Evolutionary conservation across 345 rosid genomes (phyloP).

Genomic region (Brassica nigra): DNA sequence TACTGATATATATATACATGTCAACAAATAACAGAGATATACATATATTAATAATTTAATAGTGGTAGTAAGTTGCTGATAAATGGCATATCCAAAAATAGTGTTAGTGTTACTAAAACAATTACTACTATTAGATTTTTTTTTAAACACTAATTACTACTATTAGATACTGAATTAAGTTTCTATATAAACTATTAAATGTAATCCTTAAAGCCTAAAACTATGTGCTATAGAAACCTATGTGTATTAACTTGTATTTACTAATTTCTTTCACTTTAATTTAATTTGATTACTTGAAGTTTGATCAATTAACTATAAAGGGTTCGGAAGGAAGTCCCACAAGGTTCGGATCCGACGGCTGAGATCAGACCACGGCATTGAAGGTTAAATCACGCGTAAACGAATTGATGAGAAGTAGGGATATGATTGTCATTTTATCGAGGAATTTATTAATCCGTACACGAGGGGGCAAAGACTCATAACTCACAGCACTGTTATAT

Average conservation of each 20-base stretch:
- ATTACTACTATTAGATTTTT: too few species aligned
- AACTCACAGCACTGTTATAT: background rate
- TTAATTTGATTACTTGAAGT: background rate
- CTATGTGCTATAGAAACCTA: background rate
- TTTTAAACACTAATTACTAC: background rate
- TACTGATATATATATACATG: too few species aligned
- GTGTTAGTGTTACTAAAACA: too few species aligned
- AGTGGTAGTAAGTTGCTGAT: too few species aligned
- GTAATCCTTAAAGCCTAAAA: background rate
- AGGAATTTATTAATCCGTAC: constrained; percentile 42
- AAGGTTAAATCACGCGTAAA: constrained; percentile 35
- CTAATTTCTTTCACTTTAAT: background rate
- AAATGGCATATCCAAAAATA: too few species aligned
- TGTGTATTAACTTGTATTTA: too few species aligned
- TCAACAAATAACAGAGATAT: too few species aligned
- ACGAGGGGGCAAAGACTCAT: constrained; percentile 34
- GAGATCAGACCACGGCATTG: background rate
- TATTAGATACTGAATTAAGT: background rate
- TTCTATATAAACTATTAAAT: background rate
- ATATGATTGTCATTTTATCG: constrained; percentile 37
- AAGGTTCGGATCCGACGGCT: constrained; percentile 26
- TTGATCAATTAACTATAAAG: background rate
- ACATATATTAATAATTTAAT: too few species aligned
- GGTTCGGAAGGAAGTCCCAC: constrained; percentile 21
- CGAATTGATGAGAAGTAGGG: constrained; percentile 24